Base-by-base conservation (phyloP, 768 basidiomycete genomes). In the Boletus sp. region DNA sequence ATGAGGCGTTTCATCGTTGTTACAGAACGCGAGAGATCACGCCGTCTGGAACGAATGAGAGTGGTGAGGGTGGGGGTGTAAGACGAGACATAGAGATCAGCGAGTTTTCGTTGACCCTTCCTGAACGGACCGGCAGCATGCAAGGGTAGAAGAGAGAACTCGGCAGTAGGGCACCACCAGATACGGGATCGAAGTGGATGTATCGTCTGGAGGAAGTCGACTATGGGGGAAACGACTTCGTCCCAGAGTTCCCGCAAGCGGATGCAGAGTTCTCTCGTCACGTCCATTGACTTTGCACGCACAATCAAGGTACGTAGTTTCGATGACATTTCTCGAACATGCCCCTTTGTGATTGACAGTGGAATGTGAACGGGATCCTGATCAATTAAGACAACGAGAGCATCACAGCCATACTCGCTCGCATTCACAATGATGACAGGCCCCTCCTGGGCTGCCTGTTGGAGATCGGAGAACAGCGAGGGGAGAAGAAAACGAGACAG, bases 11-110 rank as follows among this genome's bases (percentile, higher is more conserved):
- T 57, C 44, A 5, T 43, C 51, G 33, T 5, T 1, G 19, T 11
- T 7, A 7, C 30, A 4, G 17, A 27, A 38, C 7, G n/a, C 2
- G 35, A 15, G 8, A 15, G 7, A 17, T 9, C 15, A 21, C 2
- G 13, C 1, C 23, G 27, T 19, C 48, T 21, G 2, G 56, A 48
- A 37, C 35, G 42, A 27, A 57, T 44, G 19, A 63, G 61, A 4
- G 61, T 47, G 2, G 38, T 43, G 21, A 63, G 17, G 2, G 48
- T 59, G 0, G 61, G 57, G 5, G 61, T 63, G 11, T 63, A 59
- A n/a, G 61, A 63, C 15, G 62, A 59, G 25, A 56, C 40, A 30
- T 60, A 58, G 4, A 52, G 29, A 10, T 40, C 54, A 39, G 55
- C 44, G 51, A 60, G 25, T 25, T 25, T 25, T 25, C 25, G 25